Percentiles rank a stretch among this genome's conserved stretches.
phyloP scores from a whole-genome alignment of 768 basidiomycete genomes.

The Hericium alpestre region DNA sequence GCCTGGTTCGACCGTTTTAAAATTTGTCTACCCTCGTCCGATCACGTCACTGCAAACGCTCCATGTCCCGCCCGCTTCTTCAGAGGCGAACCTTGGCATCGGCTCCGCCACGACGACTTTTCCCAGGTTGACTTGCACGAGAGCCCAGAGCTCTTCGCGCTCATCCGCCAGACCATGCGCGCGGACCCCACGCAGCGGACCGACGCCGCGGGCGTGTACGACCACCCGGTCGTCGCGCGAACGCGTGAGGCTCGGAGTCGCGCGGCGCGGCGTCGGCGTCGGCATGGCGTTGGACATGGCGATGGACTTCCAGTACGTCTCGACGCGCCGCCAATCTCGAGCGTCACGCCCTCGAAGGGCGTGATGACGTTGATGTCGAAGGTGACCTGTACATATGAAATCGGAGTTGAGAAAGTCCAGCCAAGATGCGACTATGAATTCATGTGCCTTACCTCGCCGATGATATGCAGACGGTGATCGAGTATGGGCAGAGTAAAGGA shows the following conservation, averaged over 20 bases:
- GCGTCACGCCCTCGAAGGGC: slow-evolving; percentile 83
- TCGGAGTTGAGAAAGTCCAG: not conserved
- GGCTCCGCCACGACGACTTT: slow-evolving; percentile 84
- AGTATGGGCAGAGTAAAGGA: slow-evolving; percentile 67
- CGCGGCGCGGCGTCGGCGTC: slow-evolving; percentile 13
- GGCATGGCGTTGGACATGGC: slow-evolving; percentile 30
- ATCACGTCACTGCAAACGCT: not conserved
- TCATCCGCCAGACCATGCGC: slow-evolving; percentile 73
- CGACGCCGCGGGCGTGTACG: slow-evolving; percentile 43
- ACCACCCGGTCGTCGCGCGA: slow-evolving; percentile 47
- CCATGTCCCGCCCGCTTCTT: slow-evolving; percentile 1
- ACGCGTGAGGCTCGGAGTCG: slow-evolving; percentile 17
- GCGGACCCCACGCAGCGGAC: slow-evolving; percentile 54
- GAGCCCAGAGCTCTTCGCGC: slow-evolving; percentile 43
- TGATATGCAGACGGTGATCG: slow-evolving; percentile 85
- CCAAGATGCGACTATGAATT: not conserved
- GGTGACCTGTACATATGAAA: slow-evolving; percentile 46
- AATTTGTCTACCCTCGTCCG: not conserved
- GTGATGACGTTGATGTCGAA: slow-evolving; percentile 83
- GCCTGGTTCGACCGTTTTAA: not conserved
- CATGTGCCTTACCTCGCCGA: slow-evolving; percentile 65
- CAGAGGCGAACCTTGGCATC: slow-evolving; percentile 92
- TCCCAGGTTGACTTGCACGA: slow-evolving; percentile 70
- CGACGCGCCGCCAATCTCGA: slow-evolving; percentile 92
- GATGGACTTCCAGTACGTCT: slow-evolving; percentile 98